Evolutionary conservation across 164 flowering plant genomes (phyloP).

Genomic region (Dillenia suffruticosa): DNA sequence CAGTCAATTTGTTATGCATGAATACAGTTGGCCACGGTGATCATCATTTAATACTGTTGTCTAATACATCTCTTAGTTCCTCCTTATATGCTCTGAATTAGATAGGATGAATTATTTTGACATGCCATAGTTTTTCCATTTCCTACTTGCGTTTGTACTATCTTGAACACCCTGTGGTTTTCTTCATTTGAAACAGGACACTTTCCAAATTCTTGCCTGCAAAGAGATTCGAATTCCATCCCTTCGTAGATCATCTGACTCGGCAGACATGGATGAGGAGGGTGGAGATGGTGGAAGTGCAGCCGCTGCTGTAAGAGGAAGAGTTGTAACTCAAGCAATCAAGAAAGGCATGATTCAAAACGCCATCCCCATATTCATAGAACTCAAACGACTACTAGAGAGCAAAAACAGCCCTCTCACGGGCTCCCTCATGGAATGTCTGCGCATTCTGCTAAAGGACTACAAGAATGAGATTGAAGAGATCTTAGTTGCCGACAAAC

Average conservation of each 20-base stretch:
- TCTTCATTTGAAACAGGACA: slow-evolving; percentile 48
- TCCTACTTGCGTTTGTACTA: too few relatives aligned
- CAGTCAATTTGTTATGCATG: too few relatives aligned
- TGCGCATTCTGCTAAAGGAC: slow-evolving; percentile 81
- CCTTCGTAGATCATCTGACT: slow-evolving; percentile 55
- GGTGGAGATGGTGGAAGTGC: slow-evolving; percentile 40
- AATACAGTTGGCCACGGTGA: too few relatives aligned
- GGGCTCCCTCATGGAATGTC: slow-evolving; percentile 98
- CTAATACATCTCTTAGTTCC: too few relatives aligned
- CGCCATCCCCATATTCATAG: slow-evolving; percentile 90
- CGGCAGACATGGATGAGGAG: slow-evolving; percentile 65
- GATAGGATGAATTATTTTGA: too few relatives aligned
- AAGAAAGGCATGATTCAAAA: slow-evolving; percentile 83
- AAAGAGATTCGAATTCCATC: slow-evolving; percentile 78
- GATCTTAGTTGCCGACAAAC: slow-evolving; percentile 81
- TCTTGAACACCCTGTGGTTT: too few relatives aligned
- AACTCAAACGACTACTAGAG: slow-evolving; percentile 77
- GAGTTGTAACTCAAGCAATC: slow-evolving; percentile 75
- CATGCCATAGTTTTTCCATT: too few relatives aligned
- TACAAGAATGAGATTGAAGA: slow-evolving; percentile 94
- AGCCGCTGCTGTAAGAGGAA: slow-evolving; percentile 52
- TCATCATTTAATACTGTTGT: too few relatives aligned
- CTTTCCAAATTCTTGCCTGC: slow-evolving; percentile 75
- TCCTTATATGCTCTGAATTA: too few relatives aligned
- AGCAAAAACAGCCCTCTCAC: slow-evolving; percentile 86